phyloP scores from a whole-genome alignment of 192 early-diverging fungal genomes.

The Allomyces macrogynus region DNA sequence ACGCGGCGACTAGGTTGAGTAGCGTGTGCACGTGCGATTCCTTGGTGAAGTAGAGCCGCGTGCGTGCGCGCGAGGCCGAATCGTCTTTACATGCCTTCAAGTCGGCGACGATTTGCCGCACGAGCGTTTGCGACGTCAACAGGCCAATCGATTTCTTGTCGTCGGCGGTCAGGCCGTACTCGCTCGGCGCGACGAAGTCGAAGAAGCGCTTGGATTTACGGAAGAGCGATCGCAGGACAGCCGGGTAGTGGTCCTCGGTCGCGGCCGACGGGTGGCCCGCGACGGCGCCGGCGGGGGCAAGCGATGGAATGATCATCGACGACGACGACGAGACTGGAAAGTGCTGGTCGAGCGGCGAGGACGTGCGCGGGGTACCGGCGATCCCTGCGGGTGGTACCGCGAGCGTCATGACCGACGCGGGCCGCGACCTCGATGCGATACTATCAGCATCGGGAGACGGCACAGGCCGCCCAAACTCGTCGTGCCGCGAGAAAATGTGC shows the following conservation, averaged over 20 bases:
- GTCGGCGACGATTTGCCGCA: conserved; percentile 60
- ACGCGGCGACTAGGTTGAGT: conserved; percentile 75
- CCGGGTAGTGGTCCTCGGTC: neutral
- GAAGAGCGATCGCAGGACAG: conserved; percentile 42
- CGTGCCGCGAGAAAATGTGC: neutral
- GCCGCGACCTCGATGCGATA: no score
- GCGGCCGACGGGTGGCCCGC: neutral
- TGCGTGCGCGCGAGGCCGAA: conserved; percentile 27
- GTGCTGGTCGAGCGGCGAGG: no score
- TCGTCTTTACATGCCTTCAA: conserved; percentile 14
- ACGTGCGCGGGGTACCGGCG: no score
- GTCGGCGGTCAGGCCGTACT: conserved; percentile 68
- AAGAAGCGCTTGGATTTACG: conserved; percentile 63
- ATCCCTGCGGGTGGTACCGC: no score
- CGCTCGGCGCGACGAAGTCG: conserved; percentile 80
- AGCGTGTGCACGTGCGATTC: conserved; percentile 83
- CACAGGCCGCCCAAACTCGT: neutral
- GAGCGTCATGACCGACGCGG: no score
- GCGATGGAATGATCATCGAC: neutral
- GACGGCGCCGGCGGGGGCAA: neutral
- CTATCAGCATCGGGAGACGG: no score
- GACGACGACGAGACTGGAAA: no score
- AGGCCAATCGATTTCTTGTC: conserved; percentile 78
- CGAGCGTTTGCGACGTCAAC: conserved; percentile 48
- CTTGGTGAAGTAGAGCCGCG: conserved; percentile 86